Conservation (phyloP, 495 filamentous ascomycete species). For the Penicillium bialowiezense region DNA sequence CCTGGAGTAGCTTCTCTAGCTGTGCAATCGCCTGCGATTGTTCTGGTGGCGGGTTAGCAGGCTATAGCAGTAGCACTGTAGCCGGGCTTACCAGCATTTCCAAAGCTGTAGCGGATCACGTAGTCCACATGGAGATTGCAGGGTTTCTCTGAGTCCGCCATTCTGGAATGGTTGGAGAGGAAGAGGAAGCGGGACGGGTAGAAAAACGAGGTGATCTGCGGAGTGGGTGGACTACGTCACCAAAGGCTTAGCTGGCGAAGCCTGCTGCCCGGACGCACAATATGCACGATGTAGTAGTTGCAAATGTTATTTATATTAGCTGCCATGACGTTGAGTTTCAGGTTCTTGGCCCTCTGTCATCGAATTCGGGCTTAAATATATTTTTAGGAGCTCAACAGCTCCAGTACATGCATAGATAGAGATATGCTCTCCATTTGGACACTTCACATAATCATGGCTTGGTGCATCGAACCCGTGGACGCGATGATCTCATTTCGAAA, state of each 20-base stretch:
- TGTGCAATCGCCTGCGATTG: constrained; percentile 63
- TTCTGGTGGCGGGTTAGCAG: constrained; percentile 50
- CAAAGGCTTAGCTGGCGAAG: background rate
- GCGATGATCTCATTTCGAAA: no score
- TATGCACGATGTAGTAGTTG: background rate
- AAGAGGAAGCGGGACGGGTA: background rate
- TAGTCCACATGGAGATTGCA: constrained; percentile 82
- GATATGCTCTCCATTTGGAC: no score
- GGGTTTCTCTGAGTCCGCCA: constrained; percentile 29
- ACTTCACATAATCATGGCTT: no score
- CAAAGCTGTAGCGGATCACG: constrained; percentile 79
- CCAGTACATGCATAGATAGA: no score
- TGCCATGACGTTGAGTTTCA: no score
- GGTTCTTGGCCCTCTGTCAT: no score
- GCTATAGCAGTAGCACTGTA: background rate
- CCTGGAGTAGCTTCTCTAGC: constrained; percentile 71
- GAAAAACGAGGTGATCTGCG: constrained; percentile 7
- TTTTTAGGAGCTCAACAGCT: no score
- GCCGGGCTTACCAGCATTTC: constrained; percentile 52
- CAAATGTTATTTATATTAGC: no score
- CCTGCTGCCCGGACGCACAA: background rate
- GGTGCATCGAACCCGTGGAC: no score
- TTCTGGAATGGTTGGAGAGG: constrained; percentile 12
- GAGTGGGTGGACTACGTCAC: constrained; percentile 8
- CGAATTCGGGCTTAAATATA: no score